Conservation (phyloP, 2,329 filamentous ascomycete species). For the Pseudogymnoascus sp. region DNA sequence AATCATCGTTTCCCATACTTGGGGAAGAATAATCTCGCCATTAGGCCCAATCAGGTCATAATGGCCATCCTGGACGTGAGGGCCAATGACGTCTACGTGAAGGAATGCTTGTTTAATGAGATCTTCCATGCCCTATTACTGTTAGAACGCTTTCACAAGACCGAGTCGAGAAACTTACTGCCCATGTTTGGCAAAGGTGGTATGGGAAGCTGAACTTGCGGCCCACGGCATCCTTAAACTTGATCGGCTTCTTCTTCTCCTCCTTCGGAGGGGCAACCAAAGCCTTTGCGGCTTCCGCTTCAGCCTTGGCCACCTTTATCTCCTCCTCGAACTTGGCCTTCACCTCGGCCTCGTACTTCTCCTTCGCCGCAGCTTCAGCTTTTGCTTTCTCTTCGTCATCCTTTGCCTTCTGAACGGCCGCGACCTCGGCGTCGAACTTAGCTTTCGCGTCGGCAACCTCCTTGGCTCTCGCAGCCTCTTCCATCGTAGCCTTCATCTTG, state of each 20-base stretch:
- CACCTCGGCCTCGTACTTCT: slow-evolving; percentile 8
- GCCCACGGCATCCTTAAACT: slow-evolving; percentile 85
- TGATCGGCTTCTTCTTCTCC: slow-evolving; percentile 56
- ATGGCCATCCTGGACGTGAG: slow-evolving; percentile 67
- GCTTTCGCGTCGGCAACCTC: slow-evolving; percentile 36
- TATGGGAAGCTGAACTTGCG: slow-evolving; percentile 91
- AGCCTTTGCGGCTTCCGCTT: slow-evolving; percentile 30
- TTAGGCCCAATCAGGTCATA: slow-evolving; percentile 74
- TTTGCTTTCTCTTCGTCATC: slow-evolving; percentile 19
- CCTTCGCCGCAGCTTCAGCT: slow-evolving; percentile 1
- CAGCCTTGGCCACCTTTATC: slow-evolving; percentile 26
- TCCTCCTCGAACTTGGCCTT: slow-evolving; percentile 28
- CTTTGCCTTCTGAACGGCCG: slow-evolving; percentile 33
- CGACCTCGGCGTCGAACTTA: slow-evolving; percentile 40
- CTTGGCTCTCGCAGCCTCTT: slow-evolving; percentile 38
- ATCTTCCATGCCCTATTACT: slow-evolving; percentile 67
- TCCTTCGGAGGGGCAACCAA: slow-evolving; percentile 28
- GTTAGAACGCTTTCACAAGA: slow-evolving; percentile 20
- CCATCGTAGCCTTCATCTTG: slow-evolving; percentile 40
- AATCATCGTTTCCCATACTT: slow-evolving; percentile 73
- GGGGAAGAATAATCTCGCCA: slow-evolving; percentile 72
- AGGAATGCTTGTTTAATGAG: slow-evolving; percentile 78
- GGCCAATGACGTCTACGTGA: slow-evolving; percentile 67
- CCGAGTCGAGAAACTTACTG: slow-evolving; percentile 43
- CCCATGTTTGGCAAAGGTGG: slow-evolving; percentile 75